Base-by-base conservation (phyloP, 176 grass and related monocot genomes). In the Zoysia pacifica region DNA sequence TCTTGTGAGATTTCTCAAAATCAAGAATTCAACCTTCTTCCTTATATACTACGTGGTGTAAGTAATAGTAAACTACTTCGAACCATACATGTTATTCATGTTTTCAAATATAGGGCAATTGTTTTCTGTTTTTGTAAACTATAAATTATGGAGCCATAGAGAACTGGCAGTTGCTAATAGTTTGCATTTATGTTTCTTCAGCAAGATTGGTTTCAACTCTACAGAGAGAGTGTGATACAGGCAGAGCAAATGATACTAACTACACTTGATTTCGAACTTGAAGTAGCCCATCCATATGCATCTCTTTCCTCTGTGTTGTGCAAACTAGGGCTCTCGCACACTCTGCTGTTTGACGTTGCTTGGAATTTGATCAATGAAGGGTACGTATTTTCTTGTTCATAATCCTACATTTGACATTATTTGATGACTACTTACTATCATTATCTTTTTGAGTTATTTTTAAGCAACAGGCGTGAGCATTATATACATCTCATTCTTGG, bases 261-360 rank as follows among this genome's bases (percentile, higher is more conserved):
- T 73, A 97, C 91, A 38, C 89, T 97, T 58, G 89, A 93, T 91
- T 97, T 97, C 35, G 94, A 97, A 73, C 84, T 97, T 72, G 91
- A 97, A 81, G 94, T 93, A 79, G 61, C 72, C 48, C 94, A 97
- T 84, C 94, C 94, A 69, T 97, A 97, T 81, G 91, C 75, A 73
- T 48, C 91, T 6, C 89, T 93, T 75, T 77, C 81, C 38, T 93
- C 89, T n/a, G 79, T 82, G 46, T 83, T 97, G 74, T 75, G 53
- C 79, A 97, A 87, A 84, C 70, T 93, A 72, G 94, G 91, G 44
- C 81, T 97, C 82, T 87, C 86, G 36, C 83, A 89, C 49, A 88
- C 84, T 74, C 46, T 82, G 62, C 84, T 97, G 42, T 87, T 79
- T 97, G 81, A 76, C 58, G 15, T 93, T 66, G 88, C 94, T 78